Evolutionary conservation across 495 filamentous ascomycete species (phyloP).

Genomic region (Aspergillus egyptiacus): DNA sequence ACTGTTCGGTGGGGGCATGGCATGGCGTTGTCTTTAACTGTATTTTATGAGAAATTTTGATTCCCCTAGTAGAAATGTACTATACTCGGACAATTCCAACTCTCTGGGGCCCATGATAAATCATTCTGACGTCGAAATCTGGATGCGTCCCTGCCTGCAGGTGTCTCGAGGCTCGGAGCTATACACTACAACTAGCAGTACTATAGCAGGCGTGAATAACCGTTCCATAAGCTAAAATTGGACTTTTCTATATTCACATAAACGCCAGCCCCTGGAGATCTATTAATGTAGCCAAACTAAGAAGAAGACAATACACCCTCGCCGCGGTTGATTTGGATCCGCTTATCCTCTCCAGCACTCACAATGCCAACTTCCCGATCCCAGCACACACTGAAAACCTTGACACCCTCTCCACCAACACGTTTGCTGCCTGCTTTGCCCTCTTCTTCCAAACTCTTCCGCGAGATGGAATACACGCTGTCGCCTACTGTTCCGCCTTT

Average conservation of each 20-base stretch:
- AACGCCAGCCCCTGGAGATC: constrained; percentile 34
- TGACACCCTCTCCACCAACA: constrained; percentile 68
- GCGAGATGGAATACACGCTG: constrained; percentile 71
- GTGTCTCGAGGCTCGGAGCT: no score
- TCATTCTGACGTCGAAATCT: background rate
- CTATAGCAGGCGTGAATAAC: background rate
- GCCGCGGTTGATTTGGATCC: constrained; percentile 81
- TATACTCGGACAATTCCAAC: constrained; percentile 18
- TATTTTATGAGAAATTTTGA: constrained; percentile 10
- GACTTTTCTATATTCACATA: constrained; percentile 34
- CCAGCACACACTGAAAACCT: constrained; percentile 90
- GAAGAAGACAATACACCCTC: constrained; percentile 40
- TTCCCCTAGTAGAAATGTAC: constrained; percentile 24
- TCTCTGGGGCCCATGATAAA: background rate
- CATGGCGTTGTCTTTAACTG: constrained; percentile 35
- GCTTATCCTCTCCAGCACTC: constrained; percentile 85
- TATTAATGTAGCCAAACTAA: constrained; percentile 27
- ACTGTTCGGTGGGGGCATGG: constrained; percentile 30
- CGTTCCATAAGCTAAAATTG: constrained; percentile 7
- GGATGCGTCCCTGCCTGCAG: background rate
- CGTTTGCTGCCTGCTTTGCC: constrained; percentile 46
- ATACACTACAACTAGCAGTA: background rate
- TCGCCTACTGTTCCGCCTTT: constrained; percentile 67
- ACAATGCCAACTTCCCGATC: constrained; percentile 80
- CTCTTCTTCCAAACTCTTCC: constrained; percentile 56